phyloP scores from a whole-genome alignment of 345 rosid genomes.

The Alliaria petiolata region DNA sequence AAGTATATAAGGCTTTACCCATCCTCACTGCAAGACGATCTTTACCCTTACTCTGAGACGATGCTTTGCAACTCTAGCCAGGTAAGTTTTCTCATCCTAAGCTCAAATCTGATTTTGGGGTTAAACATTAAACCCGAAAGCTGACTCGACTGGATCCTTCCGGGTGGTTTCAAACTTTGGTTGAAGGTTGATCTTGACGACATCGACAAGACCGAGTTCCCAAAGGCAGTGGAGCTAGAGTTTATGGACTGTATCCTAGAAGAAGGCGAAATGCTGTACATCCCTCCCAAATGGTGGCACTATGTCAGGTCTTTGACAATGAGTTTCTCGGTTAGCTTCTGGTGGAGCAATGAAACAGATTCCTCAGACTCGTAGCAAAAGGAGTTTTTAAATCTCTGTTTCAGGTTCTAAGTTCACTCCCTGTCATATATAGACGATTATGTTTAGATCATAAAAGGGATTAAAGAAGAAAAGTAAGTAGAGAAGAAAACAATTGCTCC shows the following conservation, averaged over 20 bases:
- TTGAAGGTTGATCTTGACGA: conserved; percentile 91
- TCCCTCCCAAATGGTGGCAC: conserved; percentile 99
- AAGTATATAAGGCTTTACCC: conserved; percentile 87
- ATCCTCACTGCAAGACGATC: conserved; percentile 67
- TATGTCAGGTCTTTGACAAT: conserved; percentile 79
- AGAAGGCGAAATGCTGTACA: conserved; percentile 97
- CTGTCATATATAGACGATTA: background rate
- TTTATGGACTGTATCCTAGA: conserved; percentile 85
- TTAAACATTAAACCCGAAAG: background rate
- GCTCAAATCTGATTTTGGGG: background rate
- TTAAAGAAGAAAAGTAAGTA: conserved; percentile 1
- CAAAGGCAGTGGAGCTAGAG: conserved; percentile 59
- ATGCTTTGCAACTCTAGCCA: conserved; percentile 94
- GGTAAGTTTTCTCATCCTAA: conserved; percentile 40
- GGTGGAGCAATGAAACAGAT: conserved; percentile 66
- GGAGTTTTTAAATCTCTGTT: background rate
- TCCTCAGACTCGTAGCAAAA: conserved; percentile 25
- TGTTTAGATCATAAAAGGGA: background rate
- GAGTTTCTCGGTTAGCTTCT: conserved; percentile 89
- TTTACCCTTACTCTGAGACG: conserved; percentile 74
- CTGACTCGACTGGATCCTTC: background rate
- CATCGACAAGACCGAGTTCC: conserved; percentile 54
- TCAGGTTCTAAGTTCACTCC: background rate
- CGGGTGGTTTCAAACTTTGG: conserved; percentile 1
- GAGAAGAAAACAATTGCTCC: conserved; percentile 12